Base-by-base conservation (phyloP, 1,284 basidiomycete genomes). In the Leccinum griseonigrum region DNA sequence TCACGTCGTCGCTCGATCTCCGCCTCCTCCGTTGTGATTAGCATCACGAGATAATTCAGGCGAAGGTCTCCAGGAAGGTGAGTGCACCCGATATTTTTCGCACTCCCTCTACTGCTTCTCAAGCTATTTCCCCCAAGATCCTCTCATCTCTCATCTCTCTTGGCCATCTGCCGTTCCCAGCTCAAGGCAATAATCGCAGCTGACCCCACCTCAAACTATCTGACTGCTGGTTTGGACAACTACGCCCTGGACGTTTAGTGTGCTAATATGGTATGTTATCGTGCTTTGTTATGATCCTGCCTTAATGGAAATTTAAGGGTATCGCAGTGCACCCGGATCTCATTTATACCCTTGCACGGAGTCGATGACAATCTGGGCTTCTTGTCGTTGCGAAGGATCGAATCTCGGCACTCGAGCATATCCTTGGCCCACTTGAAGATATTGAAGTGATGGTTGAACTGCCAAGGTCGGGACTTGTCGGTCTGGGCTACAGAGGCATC, bases 141-240 rank as follows among this genome's bases (percentile, higher is more conserved):
- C 36, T 36, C 36, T 36, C 36, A 14, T 36, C 36, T 36, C 36
- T 36, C 36, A 36, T 11, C 36, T 36, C 36, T 36, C 36, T 36
- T 36, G 36, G 36, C 36, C 36, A 36, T 36, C 36, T 36, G 36
- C 36, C 36, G 36, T 36, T 36, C 36, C 36, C 36, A 36, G 36
- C 36, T 36, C 36, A 36, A 36, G 36, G 36, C 36, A 36, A 36
- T 36, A 36, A 36, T 36, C 36, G 14, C 14, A 36, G 36, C 36
- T 36, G 36, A 36, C 34, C 34, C 34, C 34, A 29, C 22, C 22
- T 26, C 22, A 73, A 16, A 31, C 56, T 11, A 74, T 90, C 3
- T 81, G 83, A 18, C 69, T 97, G 10, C 79, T 95, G 34, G 91
- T 98, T n/a, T 99, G 97, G 97, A 99, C 97, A 1, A 99, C 97